Percentiles rank a stretch among this genome's conserved stretches.
Evolutionary conservation across 768 basidiomycete species (phyloP).

Genomic region (Lanmaoa rubissima): DNA sequence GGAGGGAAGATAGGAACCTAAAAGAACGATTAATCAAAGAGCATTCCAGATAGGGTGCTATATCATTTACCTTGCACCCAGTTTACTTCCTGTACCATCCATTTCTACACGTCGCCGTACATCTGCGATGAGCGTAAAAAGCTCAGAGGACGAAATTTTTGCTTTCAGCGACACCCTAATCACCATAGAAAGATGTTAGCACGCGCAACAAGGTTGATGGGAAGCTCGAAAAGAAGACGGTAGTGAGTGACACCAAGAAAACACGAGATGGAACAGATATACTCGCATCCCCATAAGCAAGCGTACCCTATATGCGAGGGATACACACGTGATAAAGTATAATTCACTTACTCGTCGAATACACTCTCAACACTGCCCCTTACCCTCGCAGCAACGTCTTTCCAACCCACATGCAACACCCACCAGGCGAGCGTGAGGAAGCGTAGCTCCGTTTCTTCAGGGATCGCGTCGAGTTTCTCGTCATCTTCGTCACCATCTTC

Average conservation of each 20-base stretch:
- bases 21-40: neutral
- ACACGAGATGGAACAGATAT: neutral
- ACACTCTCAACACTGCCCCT: constrained; percentile 75
- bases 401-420: constrained; percentile 91
- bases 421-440: constrained; percentile 92
- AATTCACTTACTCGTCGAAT: constrained; percentile 68
- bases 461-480: constrained; percentile 37
- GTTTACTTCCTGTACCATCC: constrained; percentile 43
- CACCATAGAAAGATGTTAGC: constrained; percentile 11
- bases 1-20: constrained; percentile 66
- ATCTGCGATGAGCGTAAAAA: constrained; percentile 66
- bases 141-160: constrained; percentile 65
- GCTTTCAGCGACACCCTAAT: constrained; percentile 80
- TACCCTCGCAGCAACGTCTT: constrained; percentile 73
- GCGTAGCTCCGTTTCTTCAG: constrained; percentile 70
- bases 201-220: neutral
- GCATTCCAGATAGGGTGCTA: neutral
- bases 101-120: constrained; percentile 77
- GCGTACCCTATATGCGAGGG: neutral
- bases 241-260: neutral
- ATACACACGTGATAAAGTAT: neutral
- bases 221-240: neutral
- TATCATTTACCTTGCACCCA: constrained; percentile 16
- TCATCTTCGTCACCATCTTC: constrained; percentile 30
- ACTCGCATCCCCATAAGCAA: neutral